These are phyloP conservation scores for Pisolithus tinctorius DNA, from an alignment of 768 basidiomycete genomes.

Conservation along the genomic window DNA sequence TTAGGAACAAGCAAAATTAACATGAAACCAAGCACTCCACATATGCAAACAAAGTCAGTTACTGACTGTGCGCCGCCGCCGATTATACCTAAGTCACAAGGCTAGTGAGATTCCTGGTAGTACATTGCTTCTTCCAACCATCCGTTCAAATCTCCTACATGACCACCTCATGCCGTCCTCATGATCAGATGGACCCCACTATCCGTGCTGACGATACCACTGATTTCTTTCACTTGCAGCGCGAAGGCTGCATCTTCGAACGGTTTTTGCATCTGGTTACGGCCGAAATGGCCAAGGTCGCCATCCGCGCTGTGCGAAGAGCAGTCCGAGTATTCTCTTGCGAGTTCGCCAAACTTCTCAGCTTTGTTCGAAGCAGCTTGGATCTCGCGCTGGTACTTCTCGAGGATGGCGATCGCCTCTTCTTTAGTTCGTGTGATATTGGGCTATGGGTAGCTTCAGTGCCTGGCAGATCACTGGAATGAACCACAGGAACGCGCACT, in stretches of 20 bases:
- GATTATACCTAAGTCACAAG: too few species aligned
- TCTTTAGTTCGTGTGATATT: conserved; percentile 84
- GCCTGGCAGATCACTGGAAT: neutral
- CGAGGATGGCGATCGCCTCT: conserved; percentile 80
- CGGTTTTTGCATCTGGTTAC: conserved; percentile 92
- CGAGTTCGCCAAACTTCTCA: conserved; percentile 71
- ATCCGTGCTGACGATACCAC: conserved; percentile 79
- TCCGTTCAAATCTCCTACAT: conserved; percentile 12
- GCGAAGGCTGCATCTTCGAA: conserved; percentile 87
- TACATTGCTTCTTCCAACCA: neutral
- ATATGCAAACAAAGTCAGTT: too few species aligned
- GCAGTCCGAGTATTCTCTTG: conserved; percentile 78
- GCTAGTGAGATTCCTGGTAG: neutral
- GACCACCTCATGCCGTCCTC: conserved; percentile 54
- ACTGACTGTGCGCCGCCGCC: too few species aligned
- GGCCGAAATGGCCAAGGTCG: conserved; percentile 83
- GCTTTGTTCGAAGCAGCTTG: conserved; percentile 32
- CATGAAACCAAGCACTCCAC: too few species aligned
- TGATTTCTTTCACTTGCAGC: conserved; percentile 68
- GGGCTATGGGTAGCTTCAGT: conserved; percentile 29
- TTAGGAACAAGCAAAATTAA: too few species aligned
- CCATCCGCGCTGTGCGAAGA: conserved; percentile 77
- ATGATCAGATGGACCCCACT: conserved; percentile 94
- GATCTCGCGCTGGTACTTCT: conserved; percentile 57
- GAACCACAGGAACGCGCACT: conserved; percentile 34